Conservation (phyloP, 192 early-diverging fungal species). For the Globomyces pollinis-pini region DNA sequence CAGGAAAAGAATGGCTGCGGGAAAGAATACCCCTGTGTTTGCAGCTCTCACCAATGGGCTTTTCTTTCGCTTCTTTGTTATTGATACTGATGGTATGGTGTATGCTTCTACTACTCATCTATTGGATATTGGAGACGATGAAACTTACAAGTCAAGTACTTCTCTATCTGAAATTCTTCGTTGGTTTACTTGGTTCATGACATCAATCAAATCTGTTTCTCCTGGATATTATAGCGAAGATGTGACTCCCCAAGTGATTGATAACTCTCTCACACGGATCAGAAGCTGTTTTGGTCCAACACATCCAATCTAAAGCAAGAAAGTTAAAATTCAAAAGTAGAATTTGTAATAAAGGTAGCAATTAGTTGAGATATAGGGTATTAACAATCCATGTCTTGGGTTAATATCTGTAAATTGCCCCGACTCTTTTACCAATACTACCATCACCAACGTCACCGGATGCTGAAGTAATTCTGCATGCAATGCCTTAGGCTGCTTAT, state of each 20-base stretch:
- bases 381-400: too few species aligned
- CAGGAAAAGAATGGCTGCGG: constrained; percentile 9
- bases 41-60: constrained; percentile 16
- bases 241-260: not conserved
- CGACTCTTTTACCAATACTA: too few species aligned
- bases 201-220: constrained; percentile 8
- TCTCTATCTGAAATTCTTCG: constrained; percentile 14
- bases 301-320: too few species aligned
- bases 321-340: too few species aligned
- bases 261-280: not conserved
- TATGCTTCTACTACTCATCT: constrained; percentile 6
- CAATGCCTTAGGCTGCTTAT: too few species aligned
- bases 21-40: constrained; percentile 16
- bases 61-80: constrained; percentile 16
- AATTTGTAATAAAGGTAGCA: too few species aligned
- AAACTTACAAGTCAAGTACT: constrained; percentile 9
- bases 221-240: not conserved
- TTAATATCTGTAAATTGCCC: too few species aligned
- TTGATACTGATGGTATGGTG: constrained; percentile 14
- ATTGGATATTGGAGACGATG: constrained; percentile 9
- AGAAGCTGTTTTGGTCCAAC: constrained; percentile 8
- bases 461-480: too few species aligned
- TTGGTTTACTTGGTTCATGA: constrained; percentile 10
- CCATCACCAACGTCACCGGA: too few species aligned
- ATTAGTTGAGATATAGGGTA: too few species aligned